phyloP scores from a whole-genome alignment of 2,329 filamentous ascomycete species.

The Colletotrichum horii region DNA sequence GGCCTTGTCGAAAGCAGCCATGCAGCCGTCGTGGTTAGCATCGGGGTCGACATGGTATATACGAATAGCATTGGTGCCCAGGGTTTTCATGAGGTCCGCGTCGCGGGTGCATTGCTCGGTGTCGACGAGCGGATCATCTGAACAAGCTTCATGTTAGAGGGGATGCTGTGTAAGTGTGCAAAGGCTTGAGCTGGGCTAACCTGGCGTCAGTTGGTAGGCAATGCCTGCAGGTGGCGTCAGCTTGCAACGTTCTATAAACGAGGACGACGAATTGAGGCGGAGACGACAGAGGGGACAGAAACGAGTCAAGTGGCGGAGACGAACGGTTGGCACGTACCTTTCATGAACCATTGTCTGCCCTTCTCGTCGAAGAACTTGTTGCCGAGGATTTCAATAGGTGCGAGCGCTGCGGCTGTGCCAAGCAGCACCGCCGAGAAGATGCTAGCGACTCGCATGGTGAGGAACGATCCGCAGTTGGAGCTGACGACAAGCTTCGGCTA shows the following conservation, averaged over 20 bases:
- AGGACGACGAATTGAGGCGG: neutral
- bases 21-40: constrained; percentile 77
- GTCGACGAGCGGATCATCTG: constrained; percentile 77
- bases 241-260: neutral
- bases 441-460: constrained; percentile 42
- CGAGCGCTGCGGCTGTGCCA: constrained; percentile 44
- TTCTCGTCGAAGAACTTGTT: constrained; percentile 87
- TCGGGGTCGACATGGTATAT: constrained; percentile 84
- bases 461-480: neutral
- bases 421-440: constrained; percentile 37
- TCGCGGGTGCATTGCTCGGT: constrained; percentile 79
- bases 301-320: neutral
- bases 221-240: constrained; percentile 58
- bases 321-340: constrained; percentile 57
- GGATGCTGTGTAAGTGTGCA: neutral
- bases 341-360: constrained; percentile 83
- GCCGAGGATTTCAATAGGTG: constrained; percentile 63
- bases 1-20: constrained; percentile 78
- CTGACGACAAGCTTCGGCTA: neutral
- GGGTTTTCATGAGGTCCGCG: constrained; percentile 75
- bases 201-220: constrained; percentile 67
- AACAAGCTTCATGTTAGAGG: constrained; percentile 5
- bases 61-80: constrained; percentile 84
- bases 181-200: constrained; percentile 29
- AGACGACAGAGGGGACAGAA: neutral